Evolutionary conservation across 1,284 basidiomycete genomes (phyloP), one percentile per base, ranked within the genome.

Genomic region (Pholiota adiposa): DNA sequence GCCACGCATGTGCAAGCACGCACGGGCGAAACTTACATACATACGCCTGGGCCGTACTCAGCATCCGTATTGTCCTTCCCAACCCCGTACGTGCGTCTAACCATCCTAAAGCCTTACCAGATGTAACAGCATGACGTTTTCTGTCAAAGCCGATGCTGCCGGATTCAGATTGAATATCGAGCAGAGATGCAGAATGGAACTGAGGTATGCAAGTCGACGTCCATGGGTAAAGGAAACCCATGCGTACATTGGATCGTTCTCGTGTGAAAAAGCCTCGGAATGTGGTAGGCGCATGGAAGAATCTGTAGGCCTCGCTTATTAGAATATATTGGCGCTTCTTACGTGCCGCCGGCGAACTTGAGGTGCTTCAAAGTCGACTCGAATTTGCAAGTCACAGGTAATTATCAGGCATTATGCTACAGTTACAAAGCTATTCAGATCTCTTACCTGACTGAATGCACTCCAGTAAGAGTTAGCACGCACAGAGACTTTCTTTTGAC

Each of bases 81-180:
- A n/a, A n/a, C n/a, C n/a, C n/a, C n/a, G n/a, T n/a, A n/a, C n/a
- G n/a, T n/a, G n/a, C n/a, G n/a, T n/a, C 29, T 31, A 31, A 11
- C 29, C 29, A 21, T 11, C 40, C 19, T 43, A 21, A 19, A 3
- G 40, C 40, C 25, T 25, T 33, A 34, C 34, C 46, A 34, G 34
- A 46, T 63, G 54, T n/a, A n/a, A 63, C 56, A 57, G 56, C 57
- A 63, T 61, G 64, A 62, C 64, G 52, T 65, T 65, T 65, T 54
- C 64, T 65, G 64, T 65, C 64, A 65, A 54, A 50, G 23, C 14
- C 23, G 27, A 60, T 46, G 18, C 23, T n/a, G n/a, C n/a, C n/a
- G 19, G 19, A 21, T 21, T 43, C 8, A 43, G 40, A n/a, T n/a
- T n/a, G n/a, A n/a, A n/a, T n/a, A n/a, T n/a, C n/a, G n/a, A n/a